Evolutionary conservation across 2,329 filamentous ascomycete genomes (phyloP).

Genomic region (Setomelanomma holmii): DNA sequence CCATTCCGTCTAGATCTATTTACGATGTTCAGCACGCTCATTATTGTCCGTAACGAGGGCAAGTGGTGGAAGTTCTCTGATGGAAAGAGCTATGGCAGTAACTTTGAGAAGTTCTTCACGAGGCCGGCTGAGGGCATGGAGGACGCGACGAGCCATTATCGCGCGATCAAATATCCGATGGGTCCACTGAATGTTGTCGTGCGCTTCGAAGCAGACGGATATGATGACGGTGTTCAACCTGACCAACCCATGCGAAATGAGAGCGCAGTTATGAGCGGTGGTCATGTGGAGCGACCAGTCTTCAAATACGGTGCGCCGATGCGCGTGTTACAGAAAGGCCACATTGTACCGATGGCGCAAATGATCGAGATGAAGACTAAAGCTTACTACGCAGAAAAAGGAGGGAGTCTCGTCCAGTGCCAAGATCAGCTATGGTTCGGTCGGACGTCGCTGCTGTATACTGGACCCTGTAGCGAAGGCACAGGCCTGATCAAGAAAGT

Average conservation of each 20-base stretch:
- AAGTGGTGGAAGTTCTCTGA: constrained; percentile 29
- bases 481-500: constrained; percentile 18
- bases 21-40: constrained; percentile 30
- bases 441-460: constrained; percentile 33
- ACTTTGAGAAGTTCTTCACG: constrained; percentile 39
- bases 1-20: constrained; percentile 35
- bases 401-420: constrained; percentile 14
- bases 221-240: constrained; percentile 22
- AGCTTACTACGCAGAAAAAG: constrained; percentile 13
- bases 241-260: constrained; percentile 18
- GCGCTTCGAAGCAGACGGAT: constrained; percentile 40
- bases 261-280: constrained; percentile 17
- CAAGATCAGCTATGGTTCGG: constrained; percentile 43
- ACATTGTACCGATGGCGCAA: constrained; percentile 27
- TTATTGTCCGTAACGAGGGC: constrained; percentile 35
- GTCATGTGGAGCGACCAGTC: constrained; percentile 10
- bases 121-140: constrained; percentile 23
- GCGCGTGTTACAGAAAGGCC: constrained; percentile 32
- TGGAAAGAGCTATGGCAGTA: constrained; percentile 26
- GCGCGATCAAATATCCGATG: constrained; percentile 37
- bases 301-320: constrained; percentile 27
- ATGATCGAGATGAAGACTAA: constrained; percentile 38
- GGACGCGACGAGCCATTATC: constrained; percentile 39
- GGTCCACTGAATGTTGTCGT: constrained; percentile 32
- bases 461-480: constrained; percentile 22